phyloP scores from a whole-genome alignment of 371 early-diverging fungal genomes.

The Lichtheimia corymbifera region DNA sequence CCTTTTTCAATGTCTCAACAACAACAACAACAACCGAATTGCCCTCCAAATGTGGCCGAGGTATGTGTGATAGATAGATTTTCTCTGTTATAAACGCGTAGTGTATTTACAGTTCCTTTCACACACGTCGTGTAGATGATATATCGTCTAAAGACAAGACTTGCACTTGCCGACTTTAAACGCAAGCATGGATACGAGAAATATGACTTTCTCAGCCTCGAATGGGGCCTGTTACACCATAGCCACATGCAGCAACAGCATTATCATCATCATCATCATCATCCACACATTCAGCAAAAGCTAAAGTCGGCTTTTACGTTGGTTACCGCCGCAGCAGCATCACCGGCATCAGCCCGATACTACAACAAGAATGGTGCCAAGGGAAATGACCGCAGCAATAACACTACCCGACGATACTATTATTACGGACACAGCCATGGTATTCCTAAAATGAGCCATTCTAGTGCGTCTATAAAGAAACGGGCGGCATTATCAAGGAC shows the following conservation, averaged over 20 bases:
- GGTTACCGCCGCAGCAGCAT: conserved; percentile 7
- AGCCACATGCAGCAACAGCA: background rate
- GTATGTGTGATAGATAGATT: background rate
- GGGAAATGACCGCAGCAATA: no score
- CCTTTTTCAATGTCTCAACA: no score
- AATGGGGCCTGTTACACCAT: conserved; percentile 20
- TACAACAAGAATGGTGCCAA: no score
- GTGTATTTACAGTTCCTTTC: background rate
- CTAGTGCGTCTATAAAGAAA: no score
- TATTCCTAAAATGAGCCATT: no score
- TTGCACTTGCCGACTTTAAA: conserved; percentile 37
- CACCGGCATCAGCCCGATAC: no score
- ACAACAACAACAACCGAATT: conserved; percentile 3
- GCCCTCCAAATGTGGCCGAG: conserved; percentile 11
- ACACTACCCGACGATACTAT: no score
- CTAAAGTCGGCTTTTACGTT: background rate
- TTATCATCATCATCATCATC: no score
- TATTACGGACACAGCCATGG: no score
- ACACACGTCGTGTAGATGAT: conserved; percentile 21
- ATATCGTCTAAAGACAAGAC: conserved; percentile 30
- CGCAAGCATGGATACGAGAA: conserved; percentile 35
- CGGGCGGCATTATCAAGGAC: background rate
- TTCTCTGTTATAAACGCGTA: background rate
- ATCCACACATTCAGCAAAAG: background rate
- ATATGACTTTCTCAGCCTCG: conserved; percentile 30